phyloP scores from a whole-genome alignment of 257 asterid genomes.

The Scutellaria galericulata region DNA sequence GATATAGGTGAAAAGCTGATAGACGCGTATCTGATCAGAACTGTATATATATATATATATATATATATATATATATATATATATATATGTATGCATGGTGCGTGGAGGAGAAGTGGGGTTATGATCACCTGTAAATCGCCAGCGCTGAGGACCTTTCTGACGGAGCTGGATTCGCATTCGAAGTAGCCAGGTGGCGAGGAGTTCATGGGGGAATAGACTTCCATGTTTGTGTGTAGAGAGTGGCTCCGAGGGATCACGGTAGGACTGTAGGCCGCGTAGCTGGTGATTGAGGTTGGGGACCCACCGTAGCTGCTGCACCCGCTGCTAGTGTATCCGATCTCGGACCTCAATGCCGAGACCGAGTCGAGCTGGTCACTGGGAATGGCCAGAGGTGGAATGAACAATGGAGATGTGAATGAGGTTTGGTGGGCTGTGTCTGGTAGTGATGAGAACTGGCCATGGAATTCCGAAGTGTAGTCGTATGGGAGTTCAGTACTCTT shows the following conservation, averaged over 20 bases:
- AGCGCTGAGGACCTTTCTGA: conserved; percentile 65
- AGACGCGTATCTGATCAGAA: too few species aligned
- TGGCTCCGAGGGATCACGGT: conserved; percentile 63
- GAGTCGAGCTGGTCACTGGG: conserved; percentile 56
- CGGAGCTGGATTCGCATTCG: conserved; percentile 53
- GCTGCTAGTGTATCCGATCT: conserved; percentile 59
- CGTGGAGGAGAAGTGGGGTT: not conserved
- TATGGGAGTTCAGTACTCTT: conserved; percentile 38
- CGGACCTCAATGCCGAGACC: conserved; percentile 52
- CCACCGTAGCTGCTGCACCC: conserved; percentile 79
- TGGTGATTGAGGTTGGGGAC: conserved; percentile 54
- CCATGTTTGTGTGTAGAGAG: conserved; percentile 57
- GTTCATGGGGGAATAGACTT: conserved; percentile 46
- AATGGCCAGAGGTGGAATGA: conserved; percentile 51
- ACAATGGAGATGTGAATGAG: conserved; percentile 38
- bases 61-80: too few species aligned
- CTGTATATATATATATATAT: not conserved
- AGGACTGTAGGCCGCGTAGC: conserved; percentile 39
- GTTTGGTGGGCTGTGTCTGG: conserved; percentile 19
- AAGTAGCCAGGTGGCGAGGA: conserved; percentile 51
- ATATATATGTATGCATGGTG: not conserved
- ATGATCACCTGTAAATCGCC: conserved; percentile 66
- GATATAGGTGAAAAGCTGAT: too few species aligned
- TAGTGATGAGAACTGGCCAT: conserved; percentile 38
- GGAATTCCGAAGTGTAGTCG: conserved; percentile 42